Percentiles rank a stretch among this genome's conserved stretches.
These are phyloP conservation scores for Penicillium sp. DNA, from an alignment of 2,329 filamentous ascomycete genomes.

Conservation along the genomic window DNA sequence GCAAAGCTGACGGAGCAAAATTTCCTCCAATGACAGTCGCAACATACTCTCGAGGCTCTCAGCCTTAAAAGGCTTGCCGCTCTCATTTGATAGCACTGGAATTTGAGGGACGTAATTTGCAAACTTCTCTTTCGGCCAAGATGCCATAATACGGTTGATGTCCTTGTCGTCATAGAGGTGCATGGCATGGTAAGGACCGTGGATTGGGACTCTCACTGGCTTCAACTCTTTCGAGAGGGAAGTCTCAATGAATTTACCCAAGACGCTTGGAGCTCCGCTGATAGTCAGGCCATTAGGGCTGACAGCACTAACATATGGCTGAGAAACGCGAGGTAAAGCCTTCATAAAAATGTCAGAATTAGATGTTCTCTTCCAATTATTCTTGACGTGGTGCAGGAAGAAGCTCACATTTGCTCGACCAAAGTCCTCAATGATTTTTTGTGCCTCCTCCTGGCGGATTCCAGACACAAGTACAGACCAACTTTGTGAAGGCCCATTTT, in stretches of 20 bases:
- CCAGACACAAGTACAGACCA: constrained; percentile 50
- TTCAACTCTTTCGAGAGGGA: constrained; percentile 55
- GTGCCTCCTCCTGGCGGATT: constrained; percentile 38
- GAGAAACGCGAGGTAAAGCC: constrained; percentile 55
- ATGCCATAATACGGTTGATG: constrained; percentile 55
- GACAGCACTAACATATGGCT: constrained; percentile 63
- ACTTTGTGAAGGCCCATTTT: constrained; percentile 35
- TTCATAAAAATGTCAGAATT: constrained; percentile 18
- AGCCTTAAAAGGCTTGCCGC: constrained; percentile 36
- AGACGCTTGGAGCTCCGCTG: constrained; percentile 60
- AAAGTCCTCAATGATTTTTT: constrained; percentile 30
- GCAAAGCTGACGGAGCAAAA: constrained; percentile 44
- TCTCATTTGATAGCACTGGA: constrained; percentile 45
- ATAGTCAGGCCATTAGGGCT: constrained; percentile 63
- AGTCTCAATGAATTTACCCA: constrained; percentile 56
- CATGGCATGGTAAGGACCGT: constrained; percentile 62
- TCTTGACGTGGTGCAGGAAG: neutral
- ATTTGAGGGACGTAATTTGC: constrained; percentile 35
- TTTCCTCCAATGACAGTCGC: constrained; percentile 41
- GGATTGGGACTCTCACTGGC: constrained; percentile 58
- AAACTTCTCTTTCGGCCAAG: constrained; percentile 37
- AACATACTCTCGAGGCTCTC: constrained; percentile 40
- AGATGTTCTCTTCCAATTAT: neutral
- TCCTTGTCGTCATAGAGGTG: constrained; percentile 58
- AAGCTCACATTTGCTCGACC: constrained; percentile 32